Conservation (phyloP, 2,329 filamentous ascomycete species). For the Sporothrix phasma region DNA sequence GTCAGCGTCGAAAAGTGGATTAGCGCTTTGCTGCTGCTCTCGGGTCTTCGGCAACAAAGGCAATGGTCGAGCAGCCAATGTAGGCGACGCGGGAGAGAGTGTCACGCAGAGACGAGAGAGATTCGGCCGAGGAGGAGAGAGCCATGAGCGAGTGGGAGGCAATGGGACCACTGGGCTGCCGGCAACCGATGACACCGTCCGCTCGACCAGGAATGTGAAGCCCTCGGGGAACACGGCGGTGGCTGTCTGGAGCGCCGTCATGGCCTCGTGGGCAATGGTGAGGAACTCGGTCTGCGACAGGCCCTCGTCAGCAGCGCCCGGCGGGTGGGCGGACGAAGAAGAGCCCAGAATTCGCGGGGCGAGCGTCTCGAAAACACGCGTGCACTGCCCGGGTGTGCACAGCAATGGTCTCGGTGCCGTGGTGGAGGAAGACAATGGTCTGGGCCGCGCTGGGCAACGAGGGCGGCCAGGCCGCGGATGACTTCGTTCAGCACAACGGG, state of each 20-base stretch:
- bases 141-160: not conserved
- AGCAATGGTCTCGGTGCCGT: slow-evolving; percentile 22
- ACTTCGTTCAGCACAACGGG: slow-evolving; percentile 33
- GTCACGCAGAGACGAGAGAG: slow-evolving; percentile 23
- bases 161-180: not conserved
- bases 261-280: slow-evolving; percentile 17
- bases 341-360: slow-evolving; percentile 9
- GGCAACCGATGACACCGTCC: not conserved
- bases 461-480: slow-evolving; percentile 36
- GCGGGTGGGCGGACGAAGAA: not conserved
- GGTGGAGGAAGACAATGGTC: slow-evolving; percentile 14
- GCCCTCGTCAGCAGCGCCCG: not conserved
- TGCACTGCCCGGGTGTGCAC: slow-evolving; percentile 26
- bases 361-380: slow-evolving; percentile 19
- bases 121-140: not conserved
- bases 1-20: slow-evolving; percentile 20
- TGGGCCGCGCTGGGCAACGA: slow-evolving; percentile 33
- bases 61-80: slow-evolving; percentile 37
- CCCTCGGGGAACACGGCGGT: slow-evolving; percentile 14
- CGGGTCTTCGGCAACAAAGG: slow-evolving; percentile 22
- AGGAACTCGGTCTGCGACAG: slow-evolving; percentile 2
- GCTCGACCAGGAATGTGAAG: slow-evolving; percentile 12
- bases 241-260: slow-evolving; percentile 15
- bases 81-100: slow-evolving; percentile 38
- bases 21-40: slow-evolving; percentile 11